Evolutionary conservation across 176 grass and related monocot genomes (phyloP).

Genomic region (Olyra latifolia): DNA sequence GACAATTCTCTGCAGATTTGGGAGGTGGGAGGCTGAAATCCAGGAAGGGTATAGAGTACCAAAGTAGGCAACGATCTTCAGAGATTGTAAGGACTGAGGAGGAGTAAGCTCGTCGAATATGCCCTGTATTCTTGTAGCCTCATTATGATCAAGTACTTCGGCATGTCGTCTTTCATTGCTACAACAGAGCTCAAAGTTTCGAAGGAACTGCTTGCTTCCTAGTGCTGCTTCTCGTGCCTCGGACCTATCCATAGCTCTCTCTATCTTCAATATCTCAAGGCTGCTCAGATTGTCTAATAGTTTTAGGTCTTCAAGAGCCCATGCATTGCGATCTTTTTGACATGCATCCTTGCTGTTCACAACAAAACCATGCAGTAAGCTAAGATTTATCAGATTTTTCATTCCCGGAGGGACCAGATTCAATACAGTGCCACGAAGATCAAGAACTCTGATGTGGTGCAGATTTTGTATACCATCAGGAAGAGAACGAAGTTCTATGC

Average conservation of each 20-base stretch:
- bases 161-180: background rate
- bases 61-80: too few relatives aligned
- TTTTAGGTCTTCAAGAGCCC: constrained; percentile 29
- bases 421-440: constrained; percentile 28
- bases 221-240: constrained; percentile 18
- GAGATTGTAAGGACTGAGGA: too few relatives aligned
- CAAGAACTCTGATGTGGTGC: constrained; percentile 28
- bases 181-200: constrained; percentile 16
- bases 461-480: constrained; percentile 19
- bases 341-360: background rate
- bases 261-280: constrained; percentile 29
- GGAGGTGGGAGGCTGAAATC: too few relatives aligned
- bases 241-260: constrained; percentile 1
- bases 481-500: background rate
- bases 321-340: background rate
- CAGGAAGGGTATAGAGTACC: too few relatives aligned
- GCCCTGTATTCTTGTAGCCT: constrained; percentile 17
- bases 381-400: constrained; percentile 26
- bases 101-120: constrained; percentile 33
- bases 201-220: constrained; percentile 9
- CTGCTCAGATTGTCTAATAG: background rate
- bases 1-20: too few relatives aligned
- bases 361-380: constrained; percentile 24
- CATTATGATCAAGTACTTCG: background rate
- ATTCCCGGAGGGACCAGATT: constrained; percentile 8